Evolutionary conservation across 2,329 filamentous ascomycete species (phyloP).

Genomic region (Clarireedia monteithiana): DNA sequence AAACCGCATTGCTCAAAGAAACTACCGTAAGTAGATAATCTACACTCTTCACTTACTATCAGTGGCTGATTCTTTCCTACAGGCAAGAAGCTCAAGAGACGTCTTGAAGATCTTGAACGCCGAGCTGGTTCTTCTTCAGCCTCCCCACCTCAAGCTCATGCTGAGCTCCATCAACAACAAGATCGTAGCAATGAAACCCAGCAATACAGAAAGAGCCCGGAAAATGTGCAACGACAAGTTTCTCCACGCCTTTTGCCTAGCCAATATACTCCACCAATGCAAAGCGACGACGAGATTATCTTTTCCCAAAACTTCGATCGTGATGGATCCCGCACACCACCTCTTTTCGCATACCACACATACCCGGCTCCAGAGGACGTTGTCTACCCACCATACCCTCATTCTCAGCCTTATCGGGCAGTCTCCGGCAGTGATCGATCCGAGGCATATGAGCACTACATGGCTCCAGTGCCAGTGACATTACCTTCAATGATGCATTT

Average conservation of each 20-base stretch:
- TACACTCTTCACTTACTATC: not conserved
- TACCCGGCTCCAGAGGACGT: constrained; percentile 61
- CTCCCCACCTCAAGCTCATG: constrained; percentile 46
- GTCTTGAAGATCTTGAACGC: constrained; percentile 77
- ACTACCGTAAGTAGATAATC: constrained; percentile 68
- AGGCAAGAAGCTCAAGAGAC: constrained; percentile 92
- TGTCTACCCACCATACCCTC: constrained; percentile 51
- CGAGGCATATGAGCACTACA: constrained; percentile 49
- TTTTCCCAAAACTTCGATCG: constrained; percentile 60
- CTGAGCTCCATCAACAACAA: constrained; percentile 35
- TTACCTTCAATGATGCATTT: constrained; percentile 59
- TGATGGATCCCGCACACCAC: constrained; percentile 63
- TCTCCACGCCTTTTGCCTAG: constrained; percentile 36
- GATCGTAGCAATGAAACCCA: constrained; percentile 23
- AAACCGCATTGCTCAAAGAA: constrained; percentile 94
- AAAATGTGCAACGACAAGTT: constrained; percentile 32
- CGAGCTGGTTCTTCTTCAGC: constrained; percentile 57
- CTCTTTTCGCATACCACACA: constrained; percentile 59
- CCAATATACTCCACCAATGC: constrained; percentile 56
- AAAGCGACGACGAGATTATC: constrained; percentile 56
- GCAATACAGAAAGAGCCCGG: constrained; percentile 24
- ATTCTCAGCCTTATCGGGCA: constrained; percentile 44
- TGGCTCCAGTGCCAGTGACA: constrained; percentile 48
- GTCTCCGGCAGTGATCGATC: constrained; percentile 35
- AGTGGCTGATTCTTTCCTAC: constrained; percentile 16